Base-by-base conservation (phyloP, 805 yeast genomes). In the Komagataella phaffii region DNA sequence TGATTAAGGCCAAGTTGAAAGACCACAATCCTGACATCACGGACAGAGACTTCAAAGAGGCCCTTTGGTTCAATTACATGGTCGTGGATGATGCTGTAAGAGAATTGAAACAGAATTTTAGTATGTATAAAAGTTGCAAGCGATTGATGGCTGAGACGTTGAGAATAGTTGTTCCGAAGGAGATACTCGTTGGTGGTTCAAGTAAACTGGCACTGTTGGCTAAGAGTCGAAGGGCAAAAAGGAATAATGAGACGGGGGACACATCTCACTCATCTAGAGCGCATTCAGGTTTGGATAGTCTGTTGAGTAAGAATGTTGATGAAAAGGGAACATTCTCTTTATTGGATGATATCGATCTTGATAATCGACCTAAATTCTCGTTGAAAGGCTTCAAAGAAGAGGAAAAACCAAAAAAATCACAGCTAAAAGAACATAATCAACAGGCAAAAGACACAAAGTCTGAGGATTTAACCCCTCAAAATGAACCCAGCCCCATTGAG, bases 51-150 rank as follows among this genome's bases (percentile, higher is more conserved):
- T 63, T 84, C 54, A 76, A 80, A 58, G 83, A 80, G 55, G 67
- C 79, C 0, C 67, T 85, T 8, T 83, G 82, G 75, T 70, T 69
- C 55, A 77, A 79, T 57, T 81, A 81, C 60, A 75, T 76, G 59
- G 80, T 77, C 46, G 58, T 80, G 3, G 77, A 74, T 3, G 73
- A 73, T 10, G 63, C 87, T 0, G 56, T 81, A 6, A 69, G 65
- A 36, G 82, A 80, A 53, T 61, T 77, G 48, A 72, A 71, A 53
- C 57, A 53, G n/a, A 53, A 58, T 49, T 64, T 53, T 53, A 62
- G 62, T 54, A 53, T 48, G 67, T 63, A 57, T 53, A 10, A 24
- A 40, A 49, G 43, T 19, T 36, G 24, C 36, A 23, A 19, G 48
- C 50, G 24, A 17, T 30, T 48, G 21, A 47, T 24, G 19, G 40